These are phyloP conservation scores for Cyclotella cryptica DNA, from an alignment of 108 stramenopile genomes.

Conservation along the genomic window DNA sequence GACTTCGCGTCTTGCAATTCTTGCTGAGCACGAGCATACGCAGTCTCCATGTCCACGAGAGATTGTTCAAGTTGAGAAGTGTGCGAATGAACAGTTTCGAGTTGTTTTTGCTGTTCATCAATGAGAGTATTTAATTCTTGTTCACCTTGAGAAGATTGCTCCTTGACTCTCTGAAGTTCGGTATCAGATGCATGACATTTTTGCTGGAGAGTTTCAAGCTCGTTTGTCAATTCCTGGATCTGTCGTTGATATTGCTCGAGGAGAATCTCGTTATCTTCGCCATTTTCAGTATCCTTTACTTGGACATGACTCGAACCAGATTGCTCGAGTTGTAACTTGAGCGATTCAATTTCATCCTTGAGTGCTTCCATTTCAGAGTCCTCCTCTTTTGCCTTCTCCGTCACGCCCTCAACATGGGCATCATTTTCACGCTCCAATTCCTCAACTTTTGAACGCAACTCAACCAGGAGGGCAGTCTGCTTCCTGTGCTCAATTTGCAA, in stretches of 20 bases:
- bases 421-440: conserved; percentile 11
- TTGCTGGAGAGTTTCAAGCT: conserved; percentile 22
- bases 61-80: conserved; percentile 17
- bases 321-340: conserved; percentile 28
- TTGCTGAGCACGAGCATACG: neutral
- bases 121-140: neutral
- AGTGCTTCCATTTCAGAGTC: conserved; percentile 12
- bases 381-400: neutral
- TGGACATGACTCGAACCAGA: neutral
- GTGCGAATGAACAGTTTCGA: neutral
- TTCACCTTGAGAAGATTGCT: conserved; percentile 10
- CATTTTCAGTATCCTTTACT: conserved; percentile 5
- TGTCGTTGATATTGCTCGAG: conserved; percentile 19
- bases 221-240: conserved; percentile 20
- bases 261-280: conserved; percentile 9
- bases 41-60: conserved; percentile 12
- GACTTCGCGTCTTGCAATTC: conserved; percentile 20
- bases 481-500: conserved; percentile 37
- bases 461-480: conserved; percentile 44
- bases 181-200: conserved; percentile 2
- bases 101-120: conserved; percentile 2
- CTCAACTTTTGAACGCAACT: conserved; percentile 48
- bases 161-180: conserved; percentile 10
- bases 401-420: conserved; percentile 1
- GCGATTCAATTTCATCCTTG: conserved; percentile 16